Base-by-base conservation (phyloP, 2,329 filamentous ascomycete species). In the Trichophyton simii region DNA sequence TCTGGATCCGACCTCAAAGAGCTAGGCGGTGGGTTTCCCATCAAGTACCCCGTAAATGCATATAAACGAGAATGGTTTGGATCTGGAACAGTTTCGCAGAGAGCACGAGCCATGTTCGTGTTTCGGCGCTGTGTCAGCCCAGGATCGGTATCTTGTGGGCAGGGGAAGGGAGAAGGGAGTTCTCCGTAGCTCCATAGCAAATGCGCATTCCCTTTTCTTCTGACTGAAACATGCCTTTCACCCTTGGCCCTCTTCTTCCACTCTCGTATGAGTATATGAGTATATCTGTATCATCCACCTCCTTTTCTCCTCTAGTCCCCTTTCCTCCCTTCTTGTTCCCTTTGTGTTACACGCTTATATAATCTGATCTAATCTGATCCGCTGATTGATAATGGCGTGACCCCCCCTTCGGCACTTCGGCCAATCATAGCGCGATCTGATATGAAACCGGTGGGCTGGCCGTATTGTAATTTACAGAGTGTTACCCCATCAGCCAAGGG, bases 311-410 rank as follows among this genome's bases (percentile, higher is more conserved):
- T 3, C n/a, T n/a, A 18, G 3, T 11, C 5, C 13, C 22, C 25
- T 18, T 34, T 54, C 6, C 9, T n/a, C 31, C 22, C 6, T 11
- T 11, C 25, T 34, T 31, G 8, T 34, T n/a, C 13, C 34, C 34
- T n/a, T 18, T 36, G 1, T 22, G n/a, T 20, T 18, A 18, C 9
- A 18, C 6, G 31, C 28, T 55, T 55, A 34, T 28, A 36, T 55
- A 55, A 55, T 36, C 52, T 34, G 25, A 63, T 63, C 62, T 63
- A 63, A 63, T 63, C 62, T 63, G 62, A 63, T 63, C 62, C 60
- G 62, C 55, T 57, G 60, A 60, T 59, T 62, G 60, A 63, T 61
- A 57, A 55, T 58, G 55, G 36, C 55, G 34, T 58, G 55, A 58
- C 55, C 11, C 5, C 20, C 34, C 11, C 2, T 38, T 41, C 36